Base-by-base conservation (phyloP, 2,329 filamentous ascomycete genomes). In the Diaporthe sp. region DNA sequence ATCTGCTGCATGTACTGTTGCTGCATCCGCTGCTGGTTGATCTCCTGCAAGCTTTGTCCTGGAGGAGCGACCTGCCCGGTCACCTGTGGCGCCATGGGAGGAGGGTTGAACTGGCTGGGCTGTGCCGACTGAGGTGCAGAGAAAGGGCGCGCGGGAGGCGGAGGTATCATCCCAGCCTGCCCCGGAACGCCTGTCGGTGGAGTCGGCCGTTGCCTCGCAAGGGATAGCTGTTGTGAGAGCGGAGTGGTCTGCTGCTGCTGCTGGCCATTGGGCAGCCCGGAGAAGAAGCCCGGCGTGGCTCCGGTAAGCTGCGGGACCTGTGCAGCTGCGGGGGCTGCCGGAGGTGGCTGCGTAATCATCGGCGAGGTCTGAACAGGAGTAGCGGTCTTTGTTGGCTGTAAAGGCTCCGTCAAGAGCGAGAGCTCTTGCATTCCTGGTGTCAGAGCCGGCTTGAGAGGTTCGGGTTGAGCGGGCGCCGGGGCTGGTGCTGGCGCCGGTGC, bases 111-210 rank as follows among this genome's bases (percentile, higher is more conserved):
- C 6, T 88, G 89, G 83, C 90, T 95, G 61, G 92, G 92, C 81
- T 94, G 93, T 68, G 91, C 93, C 72, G 95, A 94, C 82, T 95
- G 94, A 37, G 97, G 96, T 53, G 97, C 96, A 55, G 96, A 98
- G 17, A 97, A 89, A 10, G 97, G 94, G 76, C 97, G 90, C 71
- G 92, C 90, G 15, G 95, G 95, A 37, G 91, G 95, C 10, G 95
- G 95, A 67, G 93, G 90, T 77, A 96, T 90, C 51, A 98, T 87
- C 25, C 91, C 91, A 53, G 90, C 86, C 79, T 91, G 88, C 58
- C 87, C 88, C 75, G 91, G 89, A 77, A 89, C 86, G 60, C 86
- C 87, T 76, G 93, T 92, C 65, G 95, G 94, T 51, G 93, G 90
- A 75, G 91, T 86, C 60, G 95, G 95, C 77, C 95, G 88, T 82